phyloP scores from a whole-genome alignment of 2,329 filamentous ascomycete species.

The Exophiala sp. region DNA sequence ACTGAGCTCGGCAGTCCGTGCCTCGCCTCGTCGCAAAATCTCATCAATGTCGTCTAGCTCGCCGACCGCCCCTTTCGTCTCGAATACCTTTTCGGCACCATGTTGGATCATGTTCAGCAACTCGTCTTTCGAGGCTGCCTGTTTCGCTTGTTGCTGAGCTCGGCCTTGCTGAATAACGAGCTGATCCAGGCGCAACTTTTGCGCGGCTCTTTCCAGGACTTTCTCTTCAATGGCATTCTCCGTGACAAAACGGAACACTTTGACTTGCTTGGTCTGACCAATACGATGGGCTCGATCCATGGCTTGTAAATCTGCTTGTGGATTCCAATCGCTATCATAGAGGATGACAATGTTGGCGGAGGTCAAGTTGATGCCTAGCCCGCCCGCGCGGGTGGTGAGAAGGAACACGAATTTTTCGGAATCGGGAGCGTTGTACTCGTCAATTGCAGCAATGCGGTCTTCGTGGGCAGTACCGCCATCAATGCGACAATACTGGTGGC shows the following conservation, averaged over 20 bases:
- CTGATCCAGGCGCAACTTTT: conserved; percentile 93
- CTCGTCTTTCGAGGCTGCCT: conserved; percentile 91
- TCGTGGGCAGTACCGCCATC: conserved; percentile 95
- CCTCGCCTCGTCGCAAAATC: conserved; percentile 79
- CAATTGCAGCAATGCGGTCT: conserved; percentile 93
- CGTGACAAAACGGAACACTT: conserved; percentile 94
- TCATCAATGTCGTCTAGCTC: conserved; percentile 76
- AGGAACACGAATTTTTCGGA: conserved; percentile 97
- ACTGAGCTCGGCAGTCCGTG: conserved; percentile 82
- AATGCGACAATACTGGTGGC: conserved; percentile 94
- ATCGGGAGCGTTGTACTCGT: conserved; percentile 93
- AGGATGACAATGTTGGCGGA: conserved; percentile 91
- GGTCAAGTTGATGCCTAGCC: conserved; percentile 93
- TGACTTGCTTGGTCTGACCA: conserved; percentile 95
- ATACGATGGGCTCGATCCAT: conserved; percentile 99
- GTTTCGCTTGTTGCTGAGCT: conserved; percentile 82
- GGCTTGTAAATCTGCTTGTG: conserved; percentile 93
- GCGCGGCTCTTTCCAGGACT: conserved; percentile 89
- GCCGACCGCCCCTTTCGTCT: conserved; percentile 61
- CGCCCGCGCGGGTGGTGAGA: conserved; percentile 89
- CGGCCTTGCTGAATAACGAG: conserved; percentile 97
- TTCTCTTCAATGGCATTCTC: conserved; percentile 99
- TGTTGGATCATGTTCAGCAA: conserved; percentile 98
- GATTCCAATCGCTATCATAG: conserved; percentile 98
- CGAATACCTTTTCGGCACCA: conserved; percentile 90